Evolutionary conservation across 768 basidiomycete genomes (phyloP).

Genomic region (Boletus rubescentipes): DNA sequence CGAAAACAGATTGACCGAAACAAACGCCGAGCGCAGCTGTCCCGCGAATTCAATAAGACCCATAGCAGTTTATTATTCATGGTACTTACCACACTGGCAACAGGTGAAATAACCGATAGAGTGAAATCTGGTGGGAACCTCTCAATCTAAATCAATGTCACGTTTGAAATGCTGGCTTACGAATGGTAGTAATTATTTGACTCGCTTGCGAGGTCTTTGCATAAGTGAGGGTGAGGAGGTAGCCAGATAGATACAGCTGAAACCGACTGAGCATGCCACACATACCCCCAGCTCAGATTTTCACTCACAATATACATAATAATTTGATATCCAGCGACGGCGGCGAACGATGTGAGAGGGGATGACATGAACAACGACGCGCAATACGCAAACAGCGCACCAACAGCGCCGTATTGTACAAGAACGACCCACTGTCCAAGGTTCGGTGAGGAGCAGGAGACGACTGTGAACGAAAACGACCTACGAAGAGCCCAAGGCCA

Average conservation of each 20-base stretch:
- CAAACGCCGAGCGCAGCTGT: slow-evolving; percentile 64
- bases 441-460: background rate
- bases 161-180: slow-evolving; percentile 27
- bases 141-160: background rate
- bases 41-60: background rate
- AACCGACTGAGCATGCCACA: background rate
- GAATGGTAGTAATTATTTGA: slow-evolving; percentile 58
- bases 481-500: slow-evolving; percentile 59
- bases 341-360: slow-evolving; percentile 71
- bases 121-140: slow-evolving; percentile 50
- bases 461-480: slow-evolving; percentile 31
- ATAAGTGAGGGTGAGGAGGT: slow-evolving; percentile 73
- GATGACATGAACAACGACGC: slow-evolving; percentile 59
- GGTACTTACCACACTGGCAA: slow-evolving; percentile 61
- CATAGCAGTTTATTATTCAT: background rate
- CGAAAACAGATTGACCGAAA: slow-evolving; percentile 78
- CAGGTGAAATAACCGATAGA: slow-evolving; percentile 63
- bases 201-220: slow-evolving; percentile 57
- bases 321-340: slow-evolving; percentile 70
- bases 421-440: slow-evolving; percentile 62
- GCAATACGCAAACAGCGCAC: slow-evolving; percentile 68
- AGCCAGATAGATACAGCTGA: slow-evolving; percentile 63
- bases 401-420: slow-evolving; percentile 67
- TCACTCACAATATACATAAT: slow-evolving; percentile 65
- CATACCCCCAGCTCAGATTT: background rate